A percentile compares a stretch with the other conserved stretches of the same genome.
Conservation (phyloP, 495 filamentous ascomycete species). For the Cetradonia linearis region DNA sequence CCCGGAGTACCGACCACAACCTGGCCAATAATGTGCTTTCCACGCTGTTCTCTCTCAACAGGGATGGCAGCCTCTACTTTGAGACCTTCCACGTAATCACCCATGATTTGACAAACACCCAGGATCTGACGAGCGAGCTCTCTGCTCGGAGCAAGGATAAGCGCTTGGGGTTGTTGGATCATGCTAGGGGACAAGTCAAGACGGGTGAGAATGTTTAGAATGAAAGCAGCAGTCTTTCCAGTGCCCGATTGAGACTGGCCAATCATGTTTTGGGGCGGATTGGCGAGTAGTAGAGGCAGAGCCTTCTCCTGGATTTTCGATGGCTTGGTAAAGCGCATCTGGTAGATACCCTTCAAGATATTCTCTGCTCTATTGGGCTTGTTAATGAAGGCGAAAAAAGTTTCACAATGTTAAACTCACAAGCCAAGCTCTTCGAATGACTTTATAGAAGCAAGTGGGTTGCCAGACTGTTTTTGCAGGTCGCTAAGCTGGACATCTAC, state of each 20-base stretch:
- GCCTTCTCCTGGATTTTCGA: constrained; percentile 96
- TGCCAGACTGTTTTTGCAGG: constrained; percentile 74
- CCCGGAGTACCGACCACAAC: constrained; percentile 92
- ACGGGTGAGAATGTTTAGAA: constrained; percentile 79
- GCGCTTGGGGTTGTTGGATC: constrained; percentile 60
- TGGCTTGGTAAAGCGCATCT: constrained; percentile 85
- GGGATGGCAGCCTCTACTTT: constrained; percentile 72
- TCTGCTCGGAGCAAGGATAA: constrained; percentile 84
- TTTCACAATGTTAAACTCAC: constrained; percentile 39
- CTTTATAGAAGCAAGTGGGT: constrained; percentile 75
- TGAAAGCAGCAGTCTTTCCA: constrained; percentile 95
- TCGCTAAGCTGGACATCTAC: constrained; percentile 88
- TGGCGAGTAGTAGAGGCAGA: constrained; percentile 70
- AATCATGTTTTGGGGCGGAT: constrained; percentile 85
- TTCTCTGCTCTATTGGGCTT: constrained; percentile 32
- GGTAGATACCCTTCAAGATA: constrained; percentile 53
- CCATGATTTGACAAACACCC: constrained; percentile 69
- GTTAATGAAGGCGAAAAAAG: neutral
- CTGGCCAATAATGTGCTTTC: constrained; percentile 51
- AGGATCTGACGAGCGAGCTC: constrained; percentile 93
- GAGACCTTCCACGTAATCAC: constrained; percentile 64
- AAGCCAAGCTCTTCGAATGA: constrained; percentile 80
- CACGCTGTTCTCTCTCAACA: constrained; percentile 51
- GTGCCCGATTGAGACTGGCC: constrained; percentile 98
- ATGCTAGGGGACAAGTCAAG: constrained; percentile 55